Conservation (phyloP, 139 green algal species). For the Haematococcus lacustris region DNA sequence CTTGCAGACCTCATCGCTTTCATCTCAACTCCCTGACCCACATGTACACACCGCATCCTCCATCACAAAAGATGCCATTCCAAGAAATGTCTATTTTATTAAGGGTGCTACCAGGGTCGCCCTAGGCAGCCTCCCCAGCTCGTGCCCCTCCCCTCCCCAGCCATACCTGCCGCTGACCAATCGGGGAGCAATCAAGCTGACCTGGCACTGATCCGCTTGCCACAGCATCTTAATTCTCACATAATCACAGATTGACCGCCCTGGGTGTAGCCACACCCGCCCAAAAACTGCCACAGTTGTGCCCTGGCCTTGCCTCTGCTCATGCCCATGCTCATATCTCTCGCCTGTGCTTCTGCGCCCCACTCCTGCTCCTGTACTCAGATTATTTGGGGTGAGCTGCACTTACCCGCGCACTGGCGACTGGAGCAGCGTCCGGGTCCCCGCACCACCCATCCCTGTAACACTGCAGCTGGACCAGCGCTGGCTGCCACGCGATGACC, state of each 20-base stretch:
- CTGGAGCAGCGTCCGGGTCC: background rate
- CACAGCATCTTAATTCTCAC: background rate
- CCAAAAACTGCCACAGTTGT: background rate
- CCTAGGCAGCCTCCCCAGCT: too few species aligned
- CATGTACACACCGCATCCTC: background rate
- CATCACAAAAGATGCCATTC: background rate
- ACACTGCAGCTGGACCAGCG: background rate
- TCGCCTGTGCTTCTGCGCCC: too few species aligned
- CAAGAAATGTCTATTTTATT: too few species aligned
- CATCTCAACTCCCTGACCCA: background rate
- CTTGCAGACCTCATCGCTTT: background rate
- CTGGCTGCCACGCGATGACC: background rate
- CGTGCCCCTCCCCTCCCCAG: too few species aligned
- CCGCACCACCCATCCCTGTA: background rate
- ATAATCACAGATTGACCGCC: background rate
- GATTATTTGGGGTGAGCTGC: background rate
- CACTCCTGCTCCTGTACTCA: background rate
- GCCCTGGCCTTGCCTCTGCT: background rate
- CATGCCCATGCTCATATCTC: too few species aligned
- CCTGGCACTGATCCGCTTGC: background rate
- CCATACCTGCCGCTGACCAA: too few species aligned
- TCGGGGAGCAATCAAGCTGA: too few species aligned
- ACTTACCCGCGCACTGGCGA: conserved; percentile 3
- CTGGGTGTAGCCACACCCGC: background rate
- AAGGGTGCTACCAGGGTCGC: too few species aligned